Evolutionary conservation across 306 rosid species (phyloP).

Genomic region (Cicer cuneatum): DNA sequence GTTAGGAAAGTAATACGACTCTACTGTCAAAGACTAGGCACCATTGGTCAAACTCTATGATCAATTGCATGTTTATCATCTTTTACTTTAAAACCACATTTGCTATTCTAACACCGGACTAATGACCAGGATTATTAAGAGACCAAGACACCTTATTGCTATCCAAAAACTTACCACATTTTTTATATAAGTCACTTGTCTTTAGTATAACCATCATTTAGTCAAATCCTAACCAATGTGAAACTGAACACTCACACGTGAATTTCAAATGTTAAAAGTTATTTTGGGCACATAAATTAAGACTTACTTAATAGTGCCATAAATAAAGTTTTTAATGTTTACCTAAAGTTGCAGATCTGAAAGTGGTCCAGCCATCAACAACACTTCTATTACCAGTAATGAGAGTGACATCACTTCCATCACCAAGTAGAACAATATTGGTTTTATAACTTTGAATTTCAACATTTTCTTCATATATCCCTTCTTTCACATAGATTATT

Average conservation of each 20-base stretch:
- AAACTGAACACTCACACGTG: not conserved
- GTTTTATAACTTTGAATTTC: conserved; percentile 71
- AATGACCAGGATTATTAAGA: not conserved
- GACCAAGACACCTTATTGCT: not conserved
- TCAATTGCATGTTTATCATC: no score
- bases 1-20: no score
- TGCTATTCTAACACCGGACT: not conserved
- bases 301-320: conserved; percentile 3
- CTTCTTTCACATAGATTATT: conserved; percentile 64
- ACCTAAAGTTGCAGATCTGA: conserved; percentile 86
- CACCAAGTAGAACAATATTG: conserved; percentile 76
- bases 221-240: not conserved
- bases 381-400: conserved; percentile 65
- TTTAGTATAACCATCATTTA: not conserved
- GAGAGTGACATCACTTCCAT: conserved; percentile 70
- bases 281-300: not conserved
- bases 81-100: no score
- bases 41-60: no score
- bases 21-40: no score
- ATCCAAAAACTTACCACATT: not conserved
- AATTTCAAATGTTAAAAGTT: not conserved
- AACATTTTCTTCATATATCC: conserved; percentile 73
- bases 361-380: conserved; percentile 72
- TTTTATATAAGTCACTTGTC: not conserved
- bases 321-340: conserved; percentile 11